Evolutionary conservation across 179 eudicot species (phyloP), one percentile per base, ranked within the genome.

Genomic region (Silene noctiflora): DNA sequence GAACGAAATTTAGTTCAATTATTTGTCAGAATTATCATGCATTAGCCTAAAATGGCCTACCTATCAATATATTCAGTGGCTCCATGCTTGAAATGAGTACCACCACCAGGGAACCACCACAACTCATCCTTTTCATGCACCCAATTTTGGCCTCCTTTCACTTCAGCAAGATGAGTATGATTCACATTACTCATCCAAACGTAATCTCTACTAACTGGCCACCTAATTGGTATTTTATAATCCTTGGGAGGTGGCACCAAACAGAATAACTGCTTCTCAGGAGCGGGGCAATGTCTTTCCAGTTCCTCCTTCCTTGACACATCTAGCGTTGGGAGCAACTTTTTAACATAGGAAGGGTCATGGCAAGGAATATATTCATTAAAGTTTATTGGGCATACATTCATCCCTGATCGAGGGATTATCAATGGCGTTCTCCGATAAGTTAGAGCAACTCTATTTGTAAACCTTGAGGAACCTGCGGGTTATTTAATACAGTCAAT

Each of bases 101-200:
- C 99, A 70, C 99, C 99, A 77, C 99, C 99, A 7, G 98, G 97
- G 79, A 95, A 95, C 97, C 97, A 95, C 99, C 99, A 93, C 2
- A 93, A 66, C 48, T 86, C 85, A 76, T 76, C 88, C 79, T 87
- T 91, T 67, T 86, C 90, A 72, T 95, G 99, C 75, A 95, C 98
- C 98, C 99, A 95, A 81, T 95, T 95, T 70, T 91, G 99, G 39
- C 99, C 96, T 61, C 97, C 98, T 87, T 95, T 95, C n/a, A 93
- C 98, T 81, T 91, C 91, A 22, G 97, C 93, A 82, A 95, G 97
- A 63, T 71, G 98, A 6, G 99, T 82, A 81, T 95, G 98, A 78
- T 95, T 95, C 76, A 95, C 89, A 84, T 93, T 95, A 84, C 91
- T 88, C 69, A 93, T 81, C 98, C 99, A 95, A 29, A 95, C 94